phyloP scores from a whole-genome alignment of 371 early-diverging fungal genomes.

The Zychaea mexicana region DNA sequence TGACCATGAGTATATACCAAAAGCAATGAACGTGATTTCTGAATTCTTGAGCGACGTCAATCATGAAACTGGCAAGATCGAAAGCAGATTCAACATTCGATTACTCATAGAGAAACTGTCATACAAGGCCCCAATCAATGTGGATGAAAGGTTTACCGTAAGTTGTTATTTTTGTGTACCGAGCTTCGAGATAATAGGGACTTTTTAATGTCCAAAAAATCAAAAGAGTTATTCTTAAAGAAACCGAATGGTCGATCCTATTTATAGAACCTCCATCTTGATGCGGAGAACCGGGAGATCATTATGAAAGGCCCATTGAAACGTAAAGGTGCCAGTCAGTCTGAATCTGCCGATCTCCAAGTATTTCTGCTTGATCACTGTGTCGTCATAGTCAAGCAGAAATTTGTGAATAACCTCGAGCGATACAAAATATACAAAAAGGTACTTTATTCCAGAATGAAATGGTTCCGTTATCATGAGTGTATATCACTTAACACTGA shows the following conservation, averaged over 20 bases:
- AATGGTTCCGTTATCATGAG: no score
- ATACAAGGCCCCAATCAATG: constrained; percentile 21
- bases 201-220: no score
- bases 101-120: constrained; percentile 28
- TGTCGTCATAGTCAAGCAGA: constrained; percentile 75
- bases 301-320: constrained; percentile 82
- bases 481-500: no score
- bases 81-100: constrained; percentile 72
- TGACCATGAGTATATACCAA: constrained; percentile 65
- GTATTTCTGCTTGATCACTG: constrained; percentile 89
- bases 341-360: constrained; percentile 67
- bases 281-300: constrained; percentile 63
- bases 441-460: no score
- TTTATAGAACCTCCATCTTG: constrained; percentile 17
- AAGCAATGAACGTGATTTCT: constrained; percentile 66
- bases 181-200: background rate
- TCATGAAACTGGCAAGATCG: constrained; percentile 81
- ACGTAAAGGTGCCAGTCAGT: constrained; percentile 62
- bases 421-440: constrained; percentile 45
- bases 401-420: constrained; percentile 34
- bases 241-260: background rate
- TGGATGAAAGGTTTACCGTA: constrained; percentile 10
- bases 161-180: background rate
- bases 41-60: constrained; percentile 78
- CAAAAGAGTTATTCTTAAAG: background rate